Conservation (phyloP, 2,329 filamentous ascomycete genomes). For the Botrytis hyacinthi region DNA sequence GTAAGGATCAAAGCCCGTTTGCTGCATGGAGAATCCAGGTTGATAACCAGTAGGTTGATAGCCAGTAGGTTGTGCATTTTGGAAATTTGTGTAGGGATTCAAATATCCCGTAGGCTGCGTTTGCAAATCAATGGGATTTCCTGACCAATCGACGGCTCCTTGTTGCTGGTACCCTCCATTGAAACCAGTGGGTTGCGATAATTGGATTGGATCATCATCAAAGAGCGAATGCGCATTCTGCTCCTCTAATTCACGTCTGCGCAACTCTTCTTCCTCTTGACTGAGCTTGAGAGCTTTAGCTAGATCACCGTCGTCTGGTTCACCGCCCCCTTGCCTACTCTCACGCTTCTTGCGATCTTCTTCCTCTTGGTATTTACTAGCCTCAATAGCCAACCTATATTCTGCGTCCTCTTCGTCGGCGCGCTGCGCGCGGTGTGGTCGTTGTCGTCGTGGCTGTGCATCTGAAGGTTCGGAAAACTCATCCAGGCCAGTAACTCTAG, state of each 20-base stretch:
- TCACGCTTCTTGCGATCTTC: constrained; percentile 78
- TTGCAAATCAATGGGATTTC: constrained; percentile 85
- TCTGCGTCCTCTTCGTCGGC: constrained; percentile 85
- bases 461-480: constrained; percentile 60
- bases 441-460: constrained; percentile 45
- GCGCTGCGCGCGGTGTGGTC: constrained; percentile 49
- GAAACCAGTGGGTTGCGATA: constrained; percentile 72
- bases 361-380: constrained; percentile 92
- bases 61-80: constrained; percentile 53
- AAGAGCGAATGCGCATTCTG: constrained; percentile 85
- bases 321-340: constrained; percentile 47
- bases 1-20: constrained; percentile 69
- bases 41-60: constrained; percentile 65
- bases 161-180: constrained; percentile 99
- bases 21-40: constrained; percentile 68
- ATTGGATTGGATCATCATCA: constrained; percentile 66
- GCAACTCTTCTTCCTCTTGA: constrained; percentile 88
- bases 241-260: constrained; percentile 82
- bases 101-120: constrained; percentile 80
- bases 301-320: constrained; percentile 75
- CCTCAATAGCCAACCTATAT: constrained; percentile 86
- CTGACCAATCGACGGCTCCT: constrained; percentile 93
- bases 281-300: constrained; percentile 94
- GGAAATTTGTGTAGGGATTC: constrained; percentile 55
- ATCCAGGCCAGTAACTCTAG: constrained; percentile 88